phyloP scores from a whole-genome alignment of 768 basidiomycete species.

The Termitomyces bulborhizus region DNA sequence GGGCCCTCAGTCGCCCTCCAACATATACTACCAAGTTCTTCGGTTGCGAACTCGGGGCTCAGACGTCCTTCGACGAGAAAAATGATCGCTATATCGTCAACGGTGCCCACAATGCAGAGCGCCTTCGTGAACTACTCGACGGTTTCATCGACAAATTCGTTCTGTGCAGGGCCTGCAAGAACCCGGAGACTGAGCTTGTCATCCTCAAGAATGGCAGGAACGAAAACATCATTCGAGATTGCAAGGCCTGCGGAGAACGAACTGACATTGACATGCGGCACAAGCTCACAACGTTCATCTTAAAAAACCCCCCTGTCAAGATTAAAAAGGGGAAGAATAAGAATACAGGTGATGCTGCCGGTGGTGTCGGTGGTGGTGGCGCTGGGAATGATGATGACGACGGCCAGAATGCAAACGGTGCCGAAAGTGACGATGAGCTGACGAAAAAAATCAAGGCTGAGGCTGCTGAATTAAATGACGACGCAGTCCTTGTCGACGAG shows the following conservation, averaged over 20 bases:
- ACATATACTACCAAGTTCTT: constrained; percentile 99
- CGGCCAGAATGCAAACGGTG: constrained; percentile 43
- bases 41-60: constrained; percentile 96
- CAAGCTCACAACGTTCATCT: constrained; percentile 92
- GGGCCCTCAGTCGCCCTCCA: constrained; percentile 90
- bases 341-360: constrained; percentile 29
- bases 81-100: constrained; percentile 99
- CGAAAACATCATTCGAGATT: constrained; percentile 91
- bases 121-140: constrained; percentile 93
- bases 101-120: constrained; percentile 87
- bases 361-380: constrained; percentile 18
- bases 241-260: constrained; percentile 96
- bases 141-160: constrained; percentile 98
- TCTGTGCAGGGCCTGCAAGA: constrained; percentile 96
- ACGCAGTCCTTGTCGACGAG: constrained; percentile 57
- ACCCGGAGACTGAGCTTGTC: constrained; percentile 95
- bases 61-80: constrained; percentile 94
- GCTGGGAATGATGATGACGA: constrained; percentile 34
- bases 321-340: constrained; percentile 67
- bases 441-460: constrained; percentile 90
- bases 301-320: constrained; percentile 95
- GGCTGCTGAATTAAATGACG: constrained; percentile 66
- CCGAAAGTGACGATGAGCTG: constrained; percentile 82
- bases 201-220: constrained; percentile 75
- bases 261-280: constrained; percentile 94